Evolutionary conservation across 2,329 filamentous ascomycete genomes (phyloP), one percentile per base, ranked within the genome.

Genomic region (Sporothrix sp.): DNA sequence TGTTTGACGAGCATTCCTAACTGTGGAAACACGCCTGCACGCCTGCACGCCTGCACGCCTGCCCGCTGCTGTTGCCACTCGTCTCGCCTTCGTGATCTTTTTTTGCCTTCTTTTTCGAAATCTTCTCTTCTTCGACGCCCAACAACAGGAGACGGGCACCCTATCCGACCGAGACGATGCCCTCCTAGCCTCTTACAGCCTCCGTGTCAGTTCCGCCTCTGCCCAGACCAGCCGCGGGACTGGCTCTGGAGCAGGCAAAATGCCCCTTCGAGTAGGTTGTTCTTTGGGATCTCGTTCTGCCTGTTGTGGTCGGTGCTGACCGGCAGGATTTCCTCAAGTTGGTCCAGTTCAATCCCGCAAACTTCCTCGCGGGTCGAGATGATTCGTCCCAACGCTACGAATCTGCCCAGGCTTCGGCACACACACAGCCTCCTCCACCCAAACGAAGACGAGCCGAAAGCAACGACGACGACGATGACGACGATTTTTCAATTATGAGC

Each of bases 391-490:
- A 45, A 14, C 44, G 44, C 23, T 32, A 23, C 2, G 21, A n/a
- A 18, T 33, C 37, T 1, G 11, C 49, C 9, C 14, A 27, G 20
- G 13, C 33, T 4, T 14, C 20, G 18, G 16, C 39, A 13, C 48
- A 44, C 9, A 27, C 36, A 16, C 48, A 38, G n/a, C 14, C 38
- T 4, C 49, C 45, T 9, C 18, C 50, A 9, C 42, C 50, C 8
- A 54, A 54, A n/a, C 42, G 46, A 27, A 50, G 46, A 35, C 42
- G 32, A 3, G 45, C 11, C 13, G 52, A 49, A n/a, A 38, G 46
- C 20, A 2, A 18, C 28, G 39, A 36, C 25, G 23, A 21, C 33
- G 38, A 28, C 38, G n/a, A 16, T n/a, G 47, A 35, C 5, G 18
- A 18, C 5, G 40, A 33, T 13, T 27, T 16, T 4, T 7, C 44